These are phyloP conservation scores for Fraxinus quadrangulata DNA, from an alignment of 257 asterid genomes.

Conservation along the genomic window DNA sequence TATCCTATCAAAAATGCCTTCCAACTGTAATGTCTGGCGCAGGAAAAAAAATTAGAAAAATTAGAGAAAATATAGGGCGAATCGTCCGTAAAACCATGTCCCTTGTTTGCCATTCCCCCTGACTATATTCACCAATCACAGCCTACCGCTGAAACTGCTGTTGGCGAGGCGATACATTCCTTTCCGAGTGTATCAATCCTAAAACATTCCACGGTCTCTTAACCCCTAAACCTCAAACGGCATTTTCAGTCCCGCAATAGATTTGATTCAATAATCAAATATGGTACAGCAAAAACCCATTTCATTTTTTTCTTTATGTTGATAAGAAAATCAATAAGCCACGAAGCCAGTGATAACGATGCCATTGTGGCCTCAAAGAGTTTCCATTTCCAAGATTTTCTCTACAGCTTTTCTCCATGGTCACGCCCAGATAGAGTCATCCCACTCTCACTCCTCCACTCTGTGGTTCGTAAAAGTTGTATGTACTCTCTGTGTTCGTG, in stretches of 20 bases:
- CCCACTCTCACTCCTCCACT: conserved; percentile 40
- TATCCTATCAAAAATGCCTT: no score
- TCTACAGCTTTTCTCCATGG: conserved; percentile 49
- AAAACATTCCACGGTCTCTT: not conserved
- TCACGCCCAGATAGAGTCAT: conserved; percentile 39
- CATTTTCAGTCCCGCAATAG: not conserved
- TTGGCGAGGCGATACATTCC: not conserved
- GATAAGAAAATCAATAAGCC: not conserved
- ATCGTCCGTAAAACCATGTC: not conserved
- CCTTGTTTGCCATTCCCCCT: not conserved
- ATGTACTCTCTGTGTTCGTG: conserved; percentile 67
- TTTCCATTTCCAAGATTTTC: conserved; percentile 47
- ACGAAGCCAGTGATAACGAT: conserved; percentile 39
- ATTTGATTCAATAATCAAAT: not conserved
- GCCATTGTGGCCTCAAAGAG: conserved; percentile 67
- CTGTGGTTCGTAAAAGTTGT: conserved; percentile 82
- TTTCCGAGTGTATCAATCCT: not conserved
- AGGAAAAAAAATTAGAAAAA: no score
- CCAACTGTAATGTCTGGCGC: no score
- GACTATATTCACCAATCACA: not conserved
- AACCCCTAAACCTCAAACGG: not conserved
- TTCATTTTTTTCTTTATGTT: not conserved
- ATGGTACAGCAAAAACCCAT: conserved; percentile 30
- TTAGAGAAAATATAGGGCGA: no score
- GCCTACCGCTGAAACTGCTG: not conserved